Base-by-base conservation (phyloP, 495 filamentous ascomycete genomes). In the Penicillium subrubescens region DNA sequence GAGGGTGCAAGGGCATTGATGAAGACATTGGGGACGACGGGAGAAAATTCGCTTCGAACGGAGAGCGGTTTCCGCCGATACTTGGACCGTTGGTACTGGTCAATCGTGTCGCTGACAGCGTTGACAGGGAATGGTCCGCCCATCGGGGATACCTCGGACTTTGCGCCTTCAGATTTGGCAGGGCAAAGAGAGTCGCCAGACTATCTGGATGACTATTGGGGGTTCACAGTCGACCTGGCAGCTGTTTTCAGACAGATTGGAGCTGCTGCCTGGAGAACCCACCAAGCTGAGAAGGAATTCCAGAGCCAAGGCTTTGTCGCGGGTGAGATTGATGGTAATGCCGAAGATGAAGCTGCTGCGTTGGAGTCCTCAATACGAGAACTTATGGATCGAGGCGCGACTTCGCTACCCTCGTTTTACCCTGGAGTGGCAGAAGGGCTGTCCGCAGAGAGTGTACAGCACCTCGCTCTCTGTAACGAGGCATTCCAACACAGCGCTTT, bases 141-240 rank as follows among this genome's bases (percentile, higher is more conserved):
- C 0, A 79, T 82, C 50, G 78, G 78, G 11, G 74, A 73, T 23
- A 66, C 52, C 29, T 59, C 63, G 2, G 70, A 71, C 39, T 67
- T 68, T 52, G 63, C 37, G 7, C 63, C 60, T 5, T 64, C 67
- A 8, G 66, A 68, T 39, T 44, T 67, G 46, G 60, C 66, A 8
- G 64, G 66, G 8, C 52, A 69, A 29, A 59, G 55, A 2, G 67
- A 65, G 3, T 71, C 63, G 7, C 75, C 77, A 8, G 80, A 82
- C 55, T 82, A 81, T 64, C 59, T 82, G 17, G 80, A 82, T 62
- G 80, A 82, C 57, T 82, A 82, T 50, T 82, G 80, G 80, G 79
- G 80, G 0, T 82, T 82, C 59, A 80, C 78, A 8, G 73, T 80
- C 12, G 71, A 75, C 48, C 57, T 82, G 17, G 71, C 80, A 8